These are phyloP conservation scores for Daldinia eschscholtzii DNA, from an alignment of 2,329 filamentous ascomycete genomes.

Conservation along the genomic window DNA sequence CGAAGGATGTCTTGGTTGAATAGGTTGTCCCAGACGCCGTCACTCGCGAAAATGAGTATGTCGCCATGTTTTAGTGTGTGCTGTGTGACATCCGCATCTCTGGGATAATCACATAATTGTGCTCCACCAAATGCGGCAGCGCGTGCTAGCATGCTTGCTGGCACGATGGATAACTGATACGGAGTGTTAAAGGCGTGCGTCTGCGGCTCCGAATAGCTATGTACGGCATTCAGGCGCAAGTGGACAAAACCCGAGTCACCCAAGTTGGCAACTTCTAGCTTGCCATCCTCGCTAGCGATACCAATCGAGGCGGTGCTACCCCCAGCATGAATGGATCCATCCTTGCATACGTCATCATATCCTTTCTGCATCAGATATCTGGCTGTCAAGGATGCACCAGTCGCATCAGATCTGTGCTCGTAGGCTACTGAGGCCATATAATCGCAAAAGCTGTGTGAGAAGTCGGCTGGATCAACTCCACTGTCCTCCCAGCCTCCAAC, in stretches of 20 bases:
- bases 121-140: slow-evolving; percentile 86
- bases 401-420: slow-evolving; percentile 59
- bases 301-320: slow-evolving; percentile 95
- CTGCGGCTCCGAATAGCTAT: slow-evolving; percentile 85
- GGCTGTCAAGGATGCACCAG: slow-evolving; percentile 65
- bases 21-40: slow-evolving; percentile 96
- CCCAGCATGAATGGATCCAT: slow-evolving; percentile 80
- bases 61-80: slow-evolving; percentile 88
- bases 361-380: slow-evolving; percentile 82
- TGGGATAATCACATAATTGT: slow-evolving; percentile 84
- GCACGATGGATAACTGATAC: slow-evolving; percentile 91
- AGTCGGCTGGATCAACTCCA: slow-evolving; percentile 93
- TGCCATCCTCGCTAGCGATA: slow-evolving; percentile 78
- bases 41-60: slow-evolving; percentile 91
- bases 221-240: slow-evolving; percentile 85
- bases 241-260: slow-evolving; percentile 96
- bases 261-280: slow-evolving; percentile 89
- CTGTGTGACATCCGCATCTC: slow-evolving; percentile 83
- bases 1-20: slow-evolving; percentile 89
- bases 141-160: slow-evolving; percentile 81
- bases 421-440: slow-evolving; percentile 87
- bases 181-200: slow-evolving; percentile 98
- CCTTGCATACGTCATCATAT: slow-evolving; percentile 83
- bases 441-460: slow-evolving; percentile 92
- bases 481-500: slow-evolving; percentile 96